Evolutionary conservation across 2,329 filamentous ascomycete genomes (phyloP).

Genomic region (Chaetomiaceae sp.): DNA sequence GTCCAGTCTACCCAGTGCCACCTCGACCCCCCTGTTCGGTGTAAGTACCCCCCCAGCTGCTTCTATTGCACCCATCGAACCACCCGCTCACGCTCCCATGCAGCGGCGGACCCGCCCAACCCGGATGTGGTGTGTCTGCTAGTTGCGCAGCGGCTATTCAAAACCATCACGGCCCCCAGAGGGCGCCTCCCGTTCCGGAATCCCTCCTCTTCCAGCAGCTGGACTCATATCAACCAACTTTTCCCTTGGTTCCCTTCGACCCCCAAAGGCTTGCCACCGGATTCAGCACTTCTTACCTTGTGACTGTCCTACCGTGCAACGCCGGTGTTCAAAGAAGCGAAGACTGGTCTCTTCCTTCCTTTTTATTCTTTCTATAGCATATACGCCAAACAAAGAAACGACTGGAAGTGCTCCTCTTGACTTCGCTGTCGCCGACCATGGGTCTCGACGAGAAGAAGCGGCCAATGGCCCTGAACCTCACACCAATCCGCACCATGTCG

Average conservation of each 20-base stretch:
- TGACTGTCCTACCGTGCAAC: slow-evolving; percentile 18
- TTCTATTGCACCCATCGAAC: slow-evolving; percentile 33
- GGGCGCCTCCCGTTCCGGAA: slow-evolving; percentile 31
- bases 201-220: slow-evolving; percentile 49
- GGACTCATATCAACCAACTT: slow-evolving; percentile 43
- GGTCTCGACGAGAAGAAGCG: slow-evolving; percentile 50
- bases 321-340: slow-evolving; percentile 25
- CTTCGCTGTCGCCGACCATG: slow-evolving; percentile 28
- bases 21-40: slow-evolving; percentile 36
- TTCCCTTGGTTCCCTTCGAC: slow-evolving; percentile 36
- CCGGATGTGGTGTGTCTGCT: slow-evolving; percentile 34
- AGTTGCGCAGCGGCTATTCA: slow-evolving; percentile 43
- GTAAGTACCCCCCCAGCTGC: slow-evolving; percentile 36
- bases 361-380: slow-evolving; percentile 28
- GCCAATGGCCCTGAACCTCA: slow-evolving; percentile 52
- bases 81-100: slow-evolving; percentile 39
- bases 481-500: slow-evolving; percentile 41
- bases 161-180: slow-evolving; percentile 47
- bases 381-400: slow-evolving; percentile 10
- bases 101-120: slow-evolving; percentile 28
- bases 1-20: slow-evolving; percentile 25
- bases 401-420: slow-evolving; percentile 30
- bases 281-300: slow-evolving; percentile 9
- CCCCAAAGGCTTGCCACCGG: slow-evolving; percentile 24
- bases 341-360: slow-evolving; percentile 35